A percentile compares a stretch with the other conserved stretches of the same genome.
Conservation (phyloP, 2,329 filamentous ascomycete genomes). For the Endothia cerciana region DNA sequence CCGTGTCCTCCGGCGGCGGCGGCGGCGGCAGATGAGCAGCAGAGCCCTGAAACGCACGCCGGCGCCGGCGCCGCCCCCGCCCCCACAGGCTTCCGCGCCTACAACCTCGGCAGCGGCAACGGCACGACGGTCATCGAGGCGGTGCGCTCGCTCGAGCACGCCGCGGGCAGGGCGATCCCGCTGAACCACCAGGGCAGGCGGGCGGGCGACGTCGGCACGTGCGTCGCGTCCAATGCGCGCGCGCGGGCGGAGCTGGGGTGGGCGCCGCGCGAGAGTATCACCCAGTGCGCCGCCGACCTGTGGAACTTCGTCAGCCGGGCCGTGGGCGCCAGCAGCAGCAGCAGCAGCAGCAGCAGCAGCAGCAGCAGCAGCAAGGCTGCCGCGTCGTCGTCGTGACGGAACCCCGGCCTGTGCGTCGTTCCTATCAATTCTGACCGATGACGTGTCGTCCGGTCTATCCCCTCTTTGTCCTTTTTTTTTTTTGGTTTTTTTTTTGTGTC, state of each 20-base stretch:
- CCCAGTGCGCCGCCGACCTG: conserved; percentile 39
- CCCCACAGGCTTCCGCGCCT: conserved; percentile 45
- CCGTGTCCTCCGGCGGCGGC: conserved; percentile 36
- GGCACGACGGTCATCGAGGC: conserved; percentile 51
- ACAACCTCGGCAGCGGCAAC: conserved; percentile 51
- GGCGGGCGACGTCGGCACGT: conserved; percentile 48
- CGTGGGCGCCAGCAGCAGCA: conserved; percentile 15
- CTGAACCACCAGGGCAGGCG: conserved; percentile 43
- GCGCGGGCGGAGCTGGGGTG: conserved; percentile 49
- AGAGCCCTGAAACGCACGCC: background rate
- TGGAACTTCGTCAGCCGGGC: conserved; percentile 39
- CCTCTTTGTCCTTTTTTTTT: no score
- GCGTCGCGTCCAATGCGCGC: conserved; percentile 46
- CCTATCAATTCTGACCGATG: no score
- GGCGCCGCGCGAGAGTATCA: conserved; percentile 40
- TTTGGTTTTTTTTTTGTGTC: background rate
- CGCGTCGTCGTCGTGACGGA: no score
- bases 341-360: no score
- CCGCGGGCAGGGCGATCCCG: conserved; percentile 42
- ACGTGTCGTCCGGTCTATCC: no score
- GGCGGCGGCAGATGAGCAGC: conserved; percentile 32
- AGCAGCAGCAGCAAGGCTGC: no score
- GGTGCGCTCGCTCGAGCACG: conserved; percentile 44
- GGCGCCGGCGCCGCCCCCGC: conserved; percentile 30
- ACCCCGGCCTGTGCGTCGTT: no score